A percentile compares a stretch with the other conserved stretches of the same genome.
phyloP scores from a whole-genome alignment of 2,329 filamentous ascomycete genomes.

The Clonostachys chloroleuca region DNA sequence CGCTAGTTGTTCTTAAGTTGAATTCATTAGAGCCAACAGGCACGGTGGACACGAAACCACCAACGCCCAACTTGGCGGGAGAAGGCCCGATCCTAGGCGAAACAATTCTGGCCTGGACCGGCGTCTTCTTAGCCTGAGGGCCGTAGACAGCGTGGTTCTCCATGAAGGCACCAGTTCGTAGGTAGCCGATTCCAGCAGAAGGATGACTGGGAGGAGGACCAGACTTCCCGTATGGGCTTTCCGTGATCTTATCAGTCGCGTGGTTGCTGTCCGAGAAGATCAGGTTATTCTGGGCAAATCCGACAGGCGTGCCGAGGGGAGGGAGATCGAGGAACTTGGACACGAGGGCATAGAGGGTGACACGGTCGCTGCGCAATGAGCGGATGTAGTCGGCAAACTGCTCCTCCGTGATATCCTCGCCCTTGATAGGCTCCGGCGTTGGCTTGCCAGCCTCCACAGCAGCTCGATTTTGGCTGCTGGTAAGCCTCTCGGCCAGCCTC shows the following conservation, averaged over 20 bases:
- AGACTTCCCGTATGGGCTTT: constrained; percentile 40
- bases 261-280: constrained; percentile 9
- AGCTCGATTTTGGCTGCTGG: constrained; percentile 21
- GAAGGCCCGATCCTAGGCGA: constrained; percentile 28
- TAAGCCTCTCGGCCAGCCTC: constrained; percentile 41
- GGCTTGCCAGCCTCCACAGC: constrained; percentile 32
- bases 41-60: constrained; percentile 44
- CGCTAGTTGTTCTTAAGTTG: constrained; percentile 14
- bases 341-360: constrained; percentile 47
- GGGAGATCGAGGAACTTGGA: constrained; percentile 60
- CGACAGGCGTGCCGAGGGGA: constrained; percentile 33
- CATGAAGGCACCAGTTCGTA: constrained; percentile 48
- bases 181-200: constrained; percentile 58
- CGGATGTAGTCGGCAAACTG: constrained; percentile 49
- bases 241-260: constrained; percentile 5
- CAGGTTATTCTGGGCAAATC: constrained; percentile 4
- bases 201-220: constrained; percentile 59
- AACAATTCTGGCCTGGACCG: constrained; percentile 47
- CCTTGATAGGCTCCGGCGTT: constrained; percentile 16
- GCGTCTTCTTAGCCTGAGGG: constrained; percentile 44
- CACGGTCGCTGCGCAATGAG: constrained; percentile 44
- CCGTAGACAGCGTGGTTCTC: constrained; percentile 60
- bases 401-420: constrained; percentile 38
- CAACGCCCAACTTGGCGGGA: constrained; percentile 44
- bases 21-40: constrained; percentile 36